phyloP scores from a whole-genome alignment of 1,284 basidiomycete species.

The Sphagnurus paluster region DNA sequence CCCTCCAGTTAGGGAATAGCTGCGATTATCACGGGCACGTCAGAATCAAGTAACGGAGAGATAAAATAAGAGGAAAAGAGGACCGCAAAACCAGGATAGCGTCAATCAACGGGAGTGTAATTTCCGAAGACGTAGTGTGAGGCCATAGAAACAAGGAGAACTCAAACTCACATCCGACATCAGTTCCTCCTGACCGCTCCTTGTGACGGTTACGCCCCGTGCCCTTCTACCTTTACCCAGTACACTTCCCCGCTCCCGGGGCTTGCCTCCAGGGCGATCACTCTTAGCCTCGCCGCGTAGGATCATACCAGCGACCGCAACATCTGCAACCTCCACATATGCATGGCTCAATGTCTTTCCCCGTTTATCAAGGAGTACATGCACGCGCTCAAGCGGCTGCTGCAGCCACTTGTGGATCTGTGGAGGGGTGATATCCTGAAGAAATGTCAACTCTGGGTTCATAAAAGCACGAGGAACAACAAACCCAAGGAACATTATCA shows the following conservation, averaged over 20 bases:
- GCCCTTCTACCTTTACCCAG: conserved; percentile 73
- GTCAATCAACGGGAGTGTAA: no score
- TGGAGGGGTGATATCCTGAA: conserved; percentile 80
- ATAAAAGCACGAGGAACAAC: no score
- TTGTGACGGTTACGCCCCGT: conserved; percentile 77
- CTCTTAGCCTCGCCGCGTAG: conserved; percentile 52
- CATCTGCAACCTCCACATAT: conserved; percentile 67
- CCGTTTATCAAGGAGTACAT: conserved; percentile 74
- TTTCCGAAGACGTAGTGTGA: no score
- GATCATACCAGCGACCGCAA: conserved; percentile 61
- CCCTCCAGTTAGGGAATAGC: conserved; percentile 79
- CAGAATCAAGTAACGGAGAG: no score
- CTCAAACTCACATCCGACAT: conserved; percentile 62
- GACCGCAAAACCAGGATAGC: conserved; percentile 3
- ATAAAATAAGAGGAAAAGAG: conserved; percentile 11
- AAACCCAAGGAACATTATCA: conserved; percentile 84
- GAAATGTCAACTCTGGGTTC: no score
- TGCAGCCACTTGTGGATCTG: conserved; percentile 67
- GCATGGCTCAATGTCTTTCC: conserved; percentile 83
- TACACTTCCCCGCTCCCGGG: conserved; percentile 49
- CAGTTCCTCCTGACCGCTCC: conserved; percentile 73
- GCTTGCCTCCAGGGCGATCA: conserved; percentile 19
- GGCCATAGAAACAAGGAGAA: neutral
- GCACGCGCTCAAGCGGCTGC: conserved; percentile 64
- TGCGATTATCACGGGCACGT: no score